phyloP scores from a whole-genome alignment of 2,329 filamentous ascomycete species.

The Aspergillus pseudoglaucus region DNA sequence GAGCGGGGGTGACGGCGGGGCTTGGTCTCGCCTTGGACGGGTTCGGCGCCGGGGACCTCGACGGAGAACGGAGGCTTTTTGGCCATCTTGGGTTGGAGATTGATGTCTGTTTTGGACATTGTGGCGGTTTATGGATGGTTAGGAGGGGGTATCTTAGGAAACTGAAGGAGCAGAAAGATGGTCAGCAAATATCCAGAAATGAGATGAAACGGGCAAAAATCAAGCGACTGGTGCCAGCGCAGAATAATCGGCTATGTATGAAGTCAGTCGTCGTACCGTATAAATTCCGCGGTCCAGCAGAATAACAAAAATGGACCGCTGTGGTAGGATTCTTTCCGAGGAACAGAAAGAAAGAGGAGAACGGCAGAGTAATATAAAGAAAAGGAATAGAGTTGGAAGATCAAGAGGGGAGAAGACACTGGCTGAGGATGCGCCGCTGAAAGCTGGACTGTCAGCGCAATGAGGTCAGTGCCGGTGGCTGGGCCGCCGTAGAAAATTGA shows the following conservation, averaged over 20 bases:
- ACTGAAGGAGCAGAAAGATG: neutral
- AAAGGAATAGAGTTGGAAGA: constrained; percentile 8
- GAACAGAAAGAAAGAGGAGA: neutral
- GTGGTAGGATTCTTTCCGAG: neutral
- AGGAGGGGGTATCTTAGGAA: neutral
- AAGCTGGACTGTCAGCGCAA: constrained; percentile 5
- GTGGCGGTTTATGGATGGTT: constrained; percentile 6
- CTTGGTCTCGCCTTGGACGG: constrained; percentile 73
- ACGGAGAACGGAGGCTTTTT: constrained; percentile 69
- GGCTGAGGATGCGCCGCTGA: constrained; percentile 3
- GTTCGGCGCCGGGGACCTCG: constrained; percentile 61
- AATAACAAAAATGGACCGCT: neutral
- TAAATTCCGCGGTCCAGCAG: neutral
- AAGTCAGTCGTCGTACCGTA: neutral
- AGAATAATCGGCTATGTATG: neutral
- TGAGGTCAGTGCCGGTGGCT: constrained; percentile 8
- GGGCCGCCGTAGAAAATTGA: neutral
- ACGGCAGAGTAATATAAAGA: neutral
- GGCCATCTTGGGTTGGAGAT: constrained; percentile 45
- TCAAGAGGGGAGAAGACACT: neutral
- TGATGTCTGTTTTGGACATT: constrained; percentile 27
- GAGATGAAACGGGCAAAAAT: constrained; percentile 7
- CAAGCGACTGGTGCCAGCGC: constrained; percentile 4
- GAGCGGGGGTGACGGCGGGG: constrained; percentile 67
- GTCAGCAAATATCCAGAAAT: neutral